phyloP scores from a whole-genome alignment of 1,284 basidiomycete species.

The Pterulicium gracile region DNA sequence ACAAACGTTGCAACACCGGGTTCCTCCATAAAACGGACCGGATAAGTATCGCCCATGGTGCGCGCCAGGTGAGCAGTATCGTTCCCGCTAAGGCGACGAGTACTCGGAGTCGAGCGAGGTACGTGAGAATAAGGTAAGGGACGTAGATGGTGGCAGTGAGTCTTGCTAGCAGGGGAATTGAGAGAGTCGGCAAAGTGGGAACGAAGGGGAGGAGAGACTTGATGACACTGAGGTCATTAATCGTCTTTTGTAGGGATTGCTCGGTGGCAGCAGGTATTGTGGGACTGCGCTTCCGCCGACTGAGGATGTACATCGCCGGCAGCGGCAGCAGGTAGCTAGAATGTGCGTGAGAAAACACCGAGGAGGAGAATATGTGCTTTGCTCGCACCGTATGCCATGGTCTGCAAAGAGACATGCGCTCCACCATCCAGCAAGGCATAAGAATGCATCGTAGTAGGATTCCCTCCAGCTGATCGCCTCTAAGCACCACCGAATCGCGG shows the following conservation, averaged over 20 bases:
- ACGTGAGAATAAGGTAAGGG: constrained; percentile 38
- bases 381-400: constrained; percentile 41
- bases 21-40: constrained; percentile 48
- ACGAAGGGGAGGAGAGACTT: constrained; percentile 35
- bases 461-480: constrained; percentile 58
- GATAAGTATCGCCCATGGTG: constrained; percentile 50
- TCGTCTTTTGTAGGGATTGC: constrained; percentile 41
- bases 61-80: constrained; percentile 46
- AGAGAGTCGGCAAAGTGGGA: constrained; percentile 16
- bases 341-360: constrained; percentile 10
- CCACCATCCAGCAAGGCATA: constrained; percentile 69
- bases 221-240: constrained; percentile 46
- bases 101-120: constrained; percentile 40
- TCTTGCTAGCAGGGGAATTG: constrained; percentile 30
- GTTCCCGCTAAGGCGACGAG: constrained; percentile 51
- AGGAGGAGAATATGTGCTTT: constrained; percentile 5
- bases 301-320: constrained; percentile 21
- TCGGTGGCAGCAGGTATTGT: constrained; percentile 41
- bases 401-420: constrained; percentile 56
- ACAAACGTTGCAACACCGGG: constrained; percentile 53
- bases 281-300: constrained; percentile 16
- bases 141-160: constrained; percentile 36
- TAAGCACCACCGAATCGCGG: constrained; percentile 29
- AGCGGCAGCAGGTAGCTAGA: constrained; percentile 32
- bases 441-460: constrained; percentile 55